Evolutionary conservation across 73 alveolate species (phyloP).

Genomic region (Paramecium sexaurelia): DNA sequence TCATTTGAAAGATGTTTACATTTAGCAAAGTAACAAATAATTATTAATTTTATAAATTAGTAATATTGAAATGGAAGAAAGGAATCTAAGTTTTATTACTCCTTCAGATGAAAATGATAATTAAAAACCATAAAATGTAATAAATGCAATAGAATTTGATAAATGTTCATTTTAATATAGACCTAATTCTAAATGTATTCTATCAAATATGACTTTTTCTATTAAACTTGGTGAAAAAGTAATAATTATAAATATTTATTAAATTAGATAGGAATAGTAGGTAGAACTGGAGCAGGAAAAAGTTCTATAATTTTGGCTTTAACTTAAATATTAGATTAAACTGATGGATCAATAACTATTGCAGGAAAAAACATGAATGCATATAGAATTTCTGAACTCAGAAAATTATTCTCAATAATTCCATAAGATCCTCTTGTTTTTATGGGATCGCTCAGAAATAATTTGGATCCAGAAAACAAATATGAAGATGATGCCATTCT

Average conservation of each 20-base stretch:
- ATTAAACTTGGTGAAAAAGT: constrained; percentile 23
- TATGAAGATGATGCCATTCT: background rate
- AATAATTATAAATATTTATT: background rate
- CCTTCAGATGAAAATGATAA: background rate
- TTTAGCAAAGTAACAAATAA: background rate
- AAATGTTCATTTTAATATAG: constrained; percentile 28
- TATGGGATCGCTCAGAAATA: constrained; percentile 64
- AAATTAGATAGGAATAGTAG: constrained; percentile 96
- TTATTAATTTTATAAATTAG: background rate
- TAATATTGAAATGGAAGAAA: background rate
- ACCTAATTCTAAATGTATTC: background rate
- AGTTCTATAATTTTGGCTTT: constrained; percentile 77
- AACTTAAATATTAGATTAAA: constrained; percentile 85
- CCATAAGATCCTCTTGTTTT: constrained; percentile 68
- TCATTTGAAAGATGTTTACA: constrained; percentile 28
- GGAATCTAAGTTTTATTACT: background rate
- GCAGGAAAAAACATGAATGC: constrained; percentile 80
- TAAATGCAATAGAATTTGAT: background rate
- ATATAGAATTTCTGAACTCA: constrained; percentile 75
- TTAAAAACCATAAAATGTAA: background rate
- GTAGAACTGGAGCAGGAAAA: constrained; percentile 95
- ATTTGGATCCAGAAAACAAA: constrained; percentile 66
- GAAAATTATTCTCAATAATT: constrained; percentile 74
- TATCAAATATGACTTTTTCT: background rate
- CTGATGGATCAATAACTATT: constrained; percentile 72